These are phyloP conservation scores for Kluyveromyces siamensis DNA, from an alignment of 805 yeast genomes.

Conservation along the genomic window DNA sequence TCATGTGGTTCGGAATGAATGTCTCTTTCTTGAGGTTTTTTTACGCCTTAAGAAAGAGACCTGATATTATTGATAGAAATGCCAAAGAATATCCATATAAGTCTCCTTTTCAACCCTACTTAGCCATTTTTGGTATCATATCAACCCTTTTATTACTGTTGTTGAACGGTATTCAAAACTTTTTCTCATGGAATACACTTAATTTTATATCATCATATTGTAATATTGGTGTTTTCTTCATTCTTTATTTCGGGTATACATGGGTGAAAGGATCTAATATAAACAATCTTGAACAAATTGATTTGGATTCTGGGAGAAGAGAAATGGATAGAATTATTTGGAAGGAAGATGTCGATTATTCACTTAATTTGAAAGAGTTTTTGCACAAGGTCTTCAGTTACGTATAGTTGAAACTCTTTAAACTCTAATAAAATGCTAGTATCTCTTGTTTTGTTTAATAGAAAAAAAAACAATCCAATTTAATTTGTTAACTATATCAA, in stretches of 20 bases:
- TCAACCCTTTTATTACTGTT: slow-evolving; percentile 41
- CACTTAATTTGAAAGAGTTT: slow-evolving; percentile 9
- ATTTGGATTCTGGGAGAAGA: slow-evolving; percentile 70
- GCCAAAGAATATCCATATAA: slow-evolving; percentile 56
- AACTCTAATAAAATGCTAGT: background rate
- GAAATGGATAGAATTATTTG: slow-evolving; percentile 71
- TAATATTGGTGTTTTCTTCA: slow-evolving; percentile 39
- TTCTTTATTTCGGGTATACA: slow-evolving; percentile 45
- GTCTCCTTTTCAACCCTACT: slow-evolving; percentile 58
- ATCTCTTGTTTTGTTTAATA: no score
- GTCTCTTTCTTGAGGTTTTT: slow-evolving; percentile 52
- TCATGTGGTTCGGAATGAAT: slow-evolving; percentile 71
- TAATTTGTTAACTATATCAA: no score
- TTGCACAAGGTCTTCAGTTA: slow-evolving; percentile 10
- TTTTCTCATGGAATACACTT: slow-evolving; percentile 48
- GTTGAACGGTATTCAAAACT: slow-evolving; percentile 51
- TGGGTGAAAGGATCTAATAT: slow-evolving; percentile 47
- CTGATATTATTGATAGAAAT: slow-evolving; percentile 52
- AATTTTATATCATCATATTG: slow-evolving; percentile 56
- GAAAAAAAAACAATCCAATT: no score
- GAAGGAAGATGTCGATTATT: slow-evolving; percentile 54
- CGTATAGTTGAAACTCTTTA: slow-evolving; percentile 1
- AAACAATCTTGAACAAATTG: slow-evolving; percentile 59
- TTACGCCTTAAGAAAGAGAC: slow-evolving; percentile 47
- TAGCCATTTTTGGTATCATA: slow-evolving; percentile 49